These are phyloP conservation scores for Furcasterigmium sp. DNA, from an alignment of 2,329 filamentous ascomycete genomes.

Conservation along the genomic window DNA sequence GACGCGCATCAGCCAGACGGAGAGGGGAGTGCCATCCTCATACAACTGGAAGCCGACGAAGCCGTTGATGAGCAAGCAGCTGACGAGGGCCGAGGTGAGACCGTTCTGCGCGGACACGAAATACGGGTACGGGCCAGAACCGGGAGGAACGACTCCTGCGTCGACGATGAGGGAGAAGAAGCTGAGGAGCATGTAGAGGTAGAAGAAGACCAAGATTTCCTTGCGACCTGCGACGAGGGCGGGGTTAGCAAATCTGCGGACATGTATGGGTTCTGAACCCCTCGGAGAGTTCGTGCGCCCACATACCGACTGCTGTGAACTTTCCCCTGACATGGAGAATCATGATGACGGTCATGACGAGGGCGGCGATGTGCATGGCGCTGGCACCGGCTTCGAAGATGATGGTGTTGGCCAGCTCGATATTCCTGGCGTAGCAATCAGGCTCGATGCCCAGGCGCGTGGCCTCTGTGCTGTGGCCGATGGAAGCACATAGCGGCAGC, in stretches of 20 bases:
- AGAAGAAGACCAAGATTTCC: conserved; percentile 86
- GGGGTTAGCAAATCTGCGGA: neutral
- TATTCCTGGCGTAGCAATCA: conserved; percentile 87
- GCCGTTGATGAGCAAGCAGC: conserved; percentile 89
- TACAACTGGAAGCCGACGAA: conserved; percentile 98
- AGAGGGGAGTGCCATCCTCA: conserved; percentile 90
- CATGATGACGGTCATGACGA: conserved; percentile 95
- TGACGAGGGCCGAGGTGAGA: conserved; percentile 77
- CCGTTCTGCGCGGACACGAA: conserved; percentile 87
- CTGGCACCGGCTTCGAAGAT: conserved; percentile 93
- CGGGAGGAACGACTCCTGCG: conserved; percentile 83
- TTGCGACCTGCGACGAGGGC: conserved; percentile 46
- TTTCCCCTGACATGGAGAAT: conserved; percentile 94
- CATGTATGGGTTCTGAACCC: neutral
- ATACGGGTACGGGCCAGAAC: conserved; percentile 77
- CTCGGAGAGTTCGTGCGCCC: neutral
- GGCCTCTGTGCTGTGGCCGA: conserved; percentile 69
- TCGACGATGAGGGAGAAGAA: conserved; percentile 87
- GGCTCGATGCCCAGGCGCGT: conserved; percentile 74
- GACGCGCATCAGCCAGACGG: conserved; percentile 84
- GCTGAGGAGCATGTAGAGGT: conserved; percentile 88
- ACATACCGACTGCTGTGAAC: conserved; percentile 92
- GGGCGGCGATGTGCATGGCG: conserved; percentile 84
- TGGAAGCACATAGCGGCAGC: conserved; percentile 79
- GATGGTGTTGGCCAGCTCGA: conserved; percentile 95